Evolutionary conservation across 2,329 filamentous ascomycete genomes (phyloP).

Genomic region (Penicillium sp.): DNA sequence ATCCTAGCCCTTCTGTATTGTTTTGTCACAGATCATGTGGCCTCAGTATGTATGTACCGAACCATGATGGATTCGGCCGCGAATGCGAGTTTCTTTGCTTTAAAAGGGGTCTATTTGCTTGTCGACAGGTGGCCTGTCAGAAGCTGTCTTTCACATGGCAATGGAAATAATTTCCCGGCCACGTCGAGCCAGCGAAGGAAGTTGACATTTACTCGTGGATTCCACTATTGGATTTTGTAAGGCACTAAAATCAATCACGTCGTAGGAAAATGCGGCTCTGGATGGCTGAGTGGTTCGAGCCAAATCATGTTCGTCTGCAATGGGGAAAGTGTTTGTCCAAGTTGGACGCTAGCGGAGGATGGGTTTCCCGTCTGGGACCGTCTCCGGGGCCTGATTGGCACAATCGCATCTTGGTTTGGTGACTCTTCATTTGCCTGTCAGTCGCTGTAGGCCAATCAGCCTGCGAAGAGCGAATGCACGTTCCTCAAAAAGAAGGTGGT

Average conservation of each 20-base stretch:
- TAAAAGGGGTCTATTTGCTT: constrained; percentile 1
- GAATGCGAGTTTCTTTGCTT: background rate
- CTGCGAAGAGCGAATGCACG: constrained; percentile 21
- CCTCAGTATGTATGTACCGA: background rate
- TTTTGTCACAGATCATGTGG: background rate
- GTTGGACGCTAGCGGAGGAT: constrained; percentile 24
- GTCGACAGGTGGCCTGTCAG: background rate
- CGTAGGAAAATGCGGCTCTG: constrained; percentile 26
- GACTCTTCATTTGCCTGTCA: constrained; percentile 28
- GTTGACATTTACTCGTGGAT: constrained; percentile 11
- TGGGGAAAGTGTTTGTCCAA: constrained; percentile 25
- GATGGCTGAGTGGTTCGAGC: constrained; percentile 17
- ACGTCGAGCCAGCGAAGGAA: constrained; percentile 4
- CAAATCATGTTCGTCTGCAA: constrained; percentile 21
- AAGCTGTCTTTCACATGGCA: constrained; percentile 6
- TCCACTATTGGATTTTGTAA: constrained; percentile 8
- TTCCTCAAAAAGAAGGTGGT: constrained; percentile 23
- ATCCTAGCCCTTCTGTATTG: constrained; percentile 1
- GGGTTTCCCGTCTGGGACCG: constrained; percentile 23
- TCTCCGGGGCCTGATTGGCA: constrained; percentile 25
- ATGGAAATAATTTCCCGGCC: constrained; percentile 13
- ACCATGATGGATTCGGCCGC: background rate
- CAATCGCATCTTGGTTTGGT: constrained; percentile 15
- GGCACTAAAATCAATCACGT: constrained; percentile 13
- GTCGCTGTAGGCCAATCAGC: constrained; percentile 24